Evolutionary conservation across 805 yeast species (phyloP), one percentile per base, ranked within the genome.

Genomic region (Wickerhamiella slavikovae): DNA sequence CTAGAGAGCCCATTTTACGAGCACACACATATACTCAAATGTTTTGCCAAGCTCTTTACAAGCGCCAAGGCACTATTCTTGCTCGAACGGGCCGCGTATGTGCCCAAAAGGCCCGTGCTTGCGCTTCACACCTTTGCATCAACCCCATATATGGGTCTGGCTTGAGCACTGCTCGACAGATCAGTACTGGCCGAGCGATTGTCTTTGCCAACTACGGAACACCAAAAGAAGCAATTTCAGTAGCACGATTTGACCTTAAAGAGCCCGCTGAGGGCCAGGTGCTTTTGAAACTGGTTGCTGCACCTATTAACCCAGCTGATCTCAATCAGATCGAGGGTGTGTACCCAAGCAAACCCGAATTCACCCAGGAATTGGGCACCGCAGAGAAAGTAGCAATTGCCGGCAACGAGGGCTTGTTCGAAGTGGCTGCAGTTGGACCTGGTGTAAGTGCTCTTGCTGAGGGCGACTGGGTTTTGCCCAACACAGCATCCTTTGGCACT

Each of bases 341-440:
- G 0, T 83, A 83, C 41, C 92, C 93, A 1, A 65, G 80, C 8
- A 65, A 60, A 33, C 92, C 93, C 0, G 67, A 59, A 24, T 60
- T 70, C 33, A 58, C 49, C 4, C 42, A 57, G 44, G 51, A 56
- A 49, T 14, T 57, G 49, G 29, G 68, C 52, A 28, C 68, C 5
- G 66, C 78, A 1, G 53, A 54, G 3, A 83, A 91, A 3, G 55
- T 68, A 6, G 91, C 92, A 4, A 72, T 80, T 27, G 80, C 83
- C 22, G 98, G 98, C 31, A 89, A 89, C 48, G 98, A 85, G 53
- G 96, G 94, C 15, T 64, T 79, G 8, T 83, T 78, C 47, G 75
- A 79, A 47, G 72, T 85, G n/a, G 46, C 77, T n/a, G 68, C 71
- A 31, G 64, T 66, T 7, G 93, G 93, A 14, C 39, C 60, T 7